Conservation (phyloP, 257 asterid species). For the Jacaranda mimosifolia region DNA sequence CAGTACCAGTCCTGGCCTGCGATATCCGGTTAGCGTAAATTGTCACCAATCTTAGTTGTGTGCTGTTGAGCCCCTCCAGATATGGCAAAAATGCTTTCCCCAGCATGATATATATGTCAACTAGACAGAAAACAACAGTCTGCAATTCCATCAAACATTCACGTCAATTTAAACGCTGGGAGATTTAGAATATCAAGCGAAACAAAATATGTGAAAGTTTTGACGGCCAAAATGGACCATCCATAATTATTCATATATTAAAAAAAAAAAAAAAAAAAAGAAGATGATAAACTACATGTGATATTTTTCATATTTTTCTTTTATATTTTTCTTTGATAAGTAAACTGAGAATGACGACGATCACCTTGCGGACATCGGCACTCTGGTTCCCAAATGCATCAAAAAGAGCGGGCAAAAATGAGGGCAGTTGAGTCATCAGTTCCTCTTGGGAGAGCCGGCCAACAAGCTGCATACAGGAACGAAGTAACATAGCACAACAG, state of each 20-base stretch:
- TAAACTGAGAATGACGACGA: slow-evolving; percentile 1
- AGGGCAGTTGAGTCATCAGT: slow-evolving; percentile 80
- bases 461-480: slow-evolving; percentile 70
- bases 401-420: slow-evolving; percentile 94
- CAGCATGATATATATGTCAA: slow-evolving; percentile 93
- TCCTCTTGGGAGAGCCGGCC: slow-evolving; percentile 96
- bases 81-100: slow-evolving; percentile 95
- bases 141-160: slow-evolving; percentile 48
- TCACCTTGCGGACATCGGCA: slow-evolving; percentile 99
- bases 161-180: background rate
- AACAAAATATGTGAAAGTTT: too few relatives aligned
- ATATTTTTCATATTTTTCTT: background rate
- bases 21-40: slow-evolving; percentile 97
- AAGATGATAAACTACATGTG: too few relatives aligned
- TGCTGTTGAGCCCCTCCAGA: slow-evolving; percentile 91
- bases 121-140: slow-evolving; percentile 98
- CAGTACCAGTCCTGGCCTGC: slow-evolving; percentile 93
- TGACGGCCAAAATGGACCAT: too few relatives aligned
- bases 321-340: background rate
- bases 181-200: too few relatives aligned
- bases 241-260: too few relatives aligned
- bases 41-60: slow-evolving; percentile 89
- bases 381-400: slow-evolving; percentile 98
- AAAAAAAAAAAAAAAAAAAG: too few relatives aligned
- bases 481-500: background rate